Base-by-base conservation (phyloP, 225 moss, liverwort and hornwort genomes). In the Sphagnum contortum region DNA sequence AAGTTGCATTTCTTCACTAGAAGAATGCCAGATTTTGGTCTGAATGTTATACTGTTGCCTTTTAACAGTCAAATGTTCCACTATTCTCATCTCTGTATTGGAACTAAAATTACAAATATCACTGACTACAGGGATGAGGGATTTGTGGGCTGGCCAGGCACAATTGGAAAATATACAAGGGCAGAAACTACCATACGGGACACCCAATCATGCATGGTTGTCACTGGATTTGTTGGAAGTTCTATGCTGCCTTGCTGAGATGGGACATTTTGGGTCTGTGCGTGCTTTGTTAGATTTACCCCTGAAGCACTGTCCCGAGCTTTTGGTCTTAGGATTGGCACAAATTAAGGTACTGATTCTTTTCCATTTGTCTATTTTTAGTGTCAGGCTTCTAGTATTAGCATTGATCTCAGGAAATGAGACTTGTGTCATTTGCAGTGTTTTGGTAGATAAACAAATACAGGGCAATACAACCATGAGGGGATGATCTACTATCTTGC, bases 201-300 rank as follows among this genome's bases (percentile, higher is more conserved):
- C 90, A 50, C 71, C 80, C 10, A 90, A 89, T 66, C 76, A 88
- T 64, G 89, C 91, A 47, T 98, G 93, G 96, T 79, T 91, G 7
- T 98, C 96, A 56, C 69, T 93, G 59, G 93, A 98, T 73, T 73
- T 98, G 57, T 68, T 93, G 58, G 92, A 84, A 70, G 79, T 84
- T 49, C 67, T 98, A 2, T 98, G 96, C 70, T 79, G 73, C 60
- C 80, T 98, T 57, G 87, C 87, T 64, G 96, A 91, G 79, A 73
- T 80, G 66, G 93, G 93, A 50, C 89, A 82, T 71, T 81, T 75
- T 54, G 79, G 70, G 73, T 75, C 71, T 45, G 77, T 98, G 60
- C 81, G 80, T 14, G 83, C 89, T 48, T 57, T 98, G 59, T 85
- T 98, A 64, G 92, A 93, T 60, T 69, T 68, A 72, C 91, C 92